Percentiles rank a stretch among this genome's conserved stretches.
Evolutionary conservation across 306 rosid genomes (phyloP).

Genomic region (Vigna unguiculata): DNA sequence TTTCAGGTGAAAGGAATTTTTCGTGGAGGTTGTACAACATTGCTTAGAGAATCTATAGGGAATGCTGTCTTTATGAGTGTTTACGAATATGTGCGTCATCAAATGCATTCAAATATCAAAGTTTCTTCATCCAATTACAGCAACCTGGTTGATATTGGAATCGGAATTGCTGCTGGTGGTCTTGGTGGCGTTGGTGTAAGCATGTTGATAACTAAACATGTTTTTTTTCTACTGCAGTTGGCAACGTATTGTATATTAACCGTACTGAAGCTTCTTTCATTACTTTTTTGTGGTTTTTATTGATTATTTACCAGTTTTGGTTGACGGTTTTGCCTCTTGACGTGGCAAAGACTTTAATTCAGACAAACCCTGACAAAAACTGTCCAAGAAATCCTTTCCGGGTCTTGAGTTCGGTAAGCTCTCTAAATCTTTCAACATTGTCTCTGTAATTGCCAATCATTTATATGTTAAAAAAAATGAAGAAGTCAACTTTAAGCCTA

Average conservation of each 20-base stretch:
- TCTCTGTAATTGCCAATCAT: conserved; percentile 4
- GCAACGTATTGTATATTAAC: background rate
- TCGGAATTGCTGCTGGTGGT: conserved; percentile 88
- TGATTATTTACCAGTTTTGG: conserved; percentile 74
- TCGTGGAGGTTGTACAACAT: conserved; percentile 75
- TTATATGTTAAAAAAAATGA: background rate
- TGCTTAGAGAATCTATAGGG: conserved; percentile 82
- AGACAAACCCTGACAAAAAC: conserved; percentile 72
- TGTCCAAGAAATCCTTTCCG: conserved; percentile 72
- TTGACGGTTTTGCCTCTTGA: conserved; percentile 90
- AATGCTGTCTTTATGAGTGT: conserved; percentile 72
- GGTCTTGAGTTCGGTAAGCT: conserved; percentile 71
- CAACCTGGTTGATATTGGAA: conserved; percentile 77
- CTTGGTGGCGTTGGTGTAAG: conserved; percentile 79
- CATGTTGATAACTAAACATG: conserved; percentile 46
- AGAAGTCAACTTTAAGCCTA: no score
- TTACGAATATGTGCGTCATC: conserved; percentile 80
- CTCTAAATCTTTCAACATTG: conserved; percentile 30
- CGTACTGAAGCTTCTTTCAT: conserved; percentile 7
- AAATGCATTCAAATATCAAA: conserved; percentile 70
- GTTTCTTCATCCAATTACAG: conserved; percentile 55
- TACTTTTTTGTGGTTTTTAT: background rate
- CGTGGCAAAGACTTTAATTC: conserved; percentile 92
- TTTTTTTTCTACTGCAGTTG: conserved; percentile 23
- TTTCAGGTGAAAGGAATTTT: conserved; percentile 88